phyloP scores from a whole-genome alignment of 2,329 filamentous ascomycete genomes.

The Trichoderma endophyticum region DNA sequence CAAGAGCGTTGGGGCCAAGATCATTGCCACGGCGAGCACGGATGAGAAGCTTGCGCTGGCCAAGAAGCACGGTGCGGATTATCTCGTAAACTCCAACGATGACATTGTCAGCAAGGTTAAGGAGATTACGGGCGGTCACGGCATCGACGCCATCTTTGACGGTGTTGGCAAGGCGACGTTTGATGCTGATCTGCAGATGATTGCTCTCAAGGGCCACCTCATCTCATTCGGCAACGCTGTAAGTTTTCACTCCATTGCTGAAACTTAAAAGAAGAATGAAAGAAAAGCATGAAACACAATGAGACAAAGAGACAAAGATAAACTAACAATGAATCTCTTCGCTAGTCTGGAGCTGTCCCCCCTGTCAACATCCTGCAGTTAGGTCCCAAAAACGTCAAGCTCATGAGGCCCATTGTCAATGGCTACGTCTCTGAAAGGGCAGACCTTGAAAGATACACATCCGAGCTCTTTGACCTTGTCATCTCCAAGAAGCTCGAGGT shows the following conservation, averaged over 20 bases:
- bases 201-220: constrained; percentile 74
- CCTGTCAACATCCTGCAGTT: constrained; percentile 59
- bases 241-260: constrained; percentile 32
- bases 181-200: constrained; percentile 69
- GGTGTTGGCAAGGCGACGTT: constrained; percentile 84
- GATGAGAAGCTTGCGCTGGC: constrained; percentile 70
- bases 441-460: constrained; percentile 67
- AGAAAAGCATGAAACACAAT: not conserved
- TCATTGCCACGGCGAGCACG: constrained; percentile 76
- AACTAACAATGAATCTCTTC: not conserved
- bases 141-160: constrained; percentile 77
- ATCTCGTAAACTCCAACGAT: constrained; percentile 67
- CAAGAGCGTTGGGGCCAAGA: constrained; percentile 66
- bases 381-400: constrained; percentile 69
- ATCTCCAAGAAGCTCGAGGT: constrained; percentile 66
- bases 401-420: constrained; percentile 72
- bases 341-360: constrained; percentile 66
- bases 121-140: constrained; percentile 68
- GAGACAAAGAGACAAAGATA: not conserved
- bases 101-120: constrained; percentile 57
- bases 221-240: constrained; percentile 78
- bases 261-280: not conserved
- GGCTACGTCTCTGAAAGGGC: constrained; percentile 67
- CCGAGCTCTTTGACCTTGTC: constrained; percentile 72
- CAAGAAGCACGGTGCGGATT: constrained; percentile 65